Evolutionary conservation across 129 eudicot genomes (phyloP), one percentile per base, ranked within the genome.

Genomic region (Rutidosis leptorrhynchoides): DNA sequence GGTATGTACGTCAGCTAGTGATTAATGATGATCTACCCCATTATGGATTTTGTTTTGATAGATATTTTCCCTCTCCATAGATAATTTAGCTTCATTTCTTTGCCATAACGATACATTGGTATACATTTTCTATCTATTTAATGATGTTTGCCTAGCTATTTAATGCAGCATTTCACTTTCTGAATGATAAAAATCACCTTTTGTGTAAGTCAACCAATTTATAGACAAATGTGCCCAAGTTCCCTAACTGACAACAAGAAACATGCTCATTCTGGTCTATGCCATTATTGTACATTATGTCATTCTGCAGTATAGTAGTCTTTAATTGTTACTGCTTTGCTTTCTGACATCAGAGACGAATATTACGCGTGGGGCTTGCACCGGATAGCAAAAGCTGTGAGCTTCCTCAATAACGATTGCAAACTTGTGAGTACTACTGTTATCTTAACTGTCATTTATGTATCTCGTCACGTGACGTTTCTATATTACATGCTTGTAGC

Each of bases 361-460:
- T 90, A 83, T 80, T 90, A 74, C 74, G 97, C 97, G 28, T 90
- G 97, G 97, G 97, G 97, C 17, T 66, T 90, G 76, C 83, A 86
- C 53, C 97, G 90, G 72, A 86, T 90, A 62, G 90, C 95, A 20
- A 90, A 86, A 75, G 97, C 97, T 56, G 90, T 90, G 78, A 90
- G 95, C 97, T 90, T 90, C 68, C 78, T 90, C 58, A 90, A 90
- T 74, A 90, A 90, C 69, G 97, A 90, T 72, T 90, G 97, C 77
- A 90, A 90, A 83, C 84, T 90, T 77, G 97, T 90, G 83, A 68
- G 97, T 81, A 22, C 20, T 81, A 22, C 20, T 29, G 45, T 46
- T 15, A 30, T 8, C 15, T 56, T 20, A 22, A 59, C 57, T 3
- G 16, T 43, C 9, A 16, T 5, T 17, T 15, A 57, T 54, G 8